phyloP scores from a whole-genome alignment of 768 basidiomycete species.

The Lyophyllum decastes region DNA sequence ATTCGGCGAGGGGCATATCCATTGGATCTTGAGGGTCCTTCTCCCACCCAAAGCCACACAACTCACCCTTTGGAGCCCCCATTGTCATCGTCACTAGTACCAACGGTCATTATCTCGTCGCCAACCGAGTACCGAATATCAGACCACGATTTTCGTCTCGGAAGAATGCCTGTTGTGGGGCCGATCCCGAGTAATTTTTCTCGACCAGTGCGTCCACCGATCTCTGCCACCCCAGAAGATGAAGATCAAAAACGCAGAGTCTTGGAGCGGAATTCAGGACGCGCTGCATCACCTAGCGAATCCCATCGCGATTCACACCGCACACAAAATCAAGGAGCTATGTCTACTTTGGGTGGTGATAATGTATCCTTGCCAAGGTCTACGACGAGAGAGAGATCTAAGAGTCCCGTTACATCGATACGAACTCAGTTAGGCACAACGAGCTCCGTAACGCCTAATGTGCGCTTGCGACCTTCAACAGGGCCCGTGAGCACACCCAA shows the following conservation, averaged over 20 bases:
- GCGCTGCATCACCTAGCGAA: constrained; percentile 31
- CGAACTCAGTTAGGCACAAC: constrained; percentile 7
- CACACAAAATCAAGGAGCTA: not conserved
- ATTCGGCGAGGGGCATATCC: not conserved
- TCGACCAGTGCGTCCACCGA: constrained; percentile 53
- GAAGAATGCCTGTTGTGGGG: constrained; percentile 44
- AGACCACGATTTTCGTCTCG: constrained; percentile 19
- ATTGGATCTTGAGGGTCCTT: not conserved
- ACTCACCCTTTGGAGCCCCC: constrained; percentile 9
- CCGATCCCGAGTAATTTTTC: constrained; percentile 63
- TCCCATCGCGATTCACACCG: not conserved
- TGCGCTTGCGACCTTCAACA: constrained; percentile 8
- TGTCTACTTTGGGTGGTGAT: not conserved
- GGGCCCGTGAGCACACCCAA: constrained; percentile 20
- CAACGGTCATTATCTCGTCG: constrained; percentile 58
- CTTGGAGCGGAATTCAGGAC: constrained; percentile 59
- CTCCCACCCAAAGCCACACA: constrained; percentile 1
- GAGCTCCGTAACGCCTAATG: not conserved
- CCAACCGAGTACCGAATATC: constrained; percentile 26
- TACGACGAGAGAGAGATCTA: not conserved
- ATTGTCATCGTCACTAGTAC: constrained; percentile 30
- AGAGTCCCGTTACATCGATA: not conserved
- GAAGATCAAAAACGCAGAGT: constrained; percentile 49
- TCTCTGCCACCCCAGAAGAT: constrained; percentile 33
- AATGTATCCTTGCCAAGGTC: not conserved